A percentile compares a stretch with the other conserved stretches of the same genome.
Conservation (phyloP, 352 stramenopile species). For the Discostella stelligera region DNA sequence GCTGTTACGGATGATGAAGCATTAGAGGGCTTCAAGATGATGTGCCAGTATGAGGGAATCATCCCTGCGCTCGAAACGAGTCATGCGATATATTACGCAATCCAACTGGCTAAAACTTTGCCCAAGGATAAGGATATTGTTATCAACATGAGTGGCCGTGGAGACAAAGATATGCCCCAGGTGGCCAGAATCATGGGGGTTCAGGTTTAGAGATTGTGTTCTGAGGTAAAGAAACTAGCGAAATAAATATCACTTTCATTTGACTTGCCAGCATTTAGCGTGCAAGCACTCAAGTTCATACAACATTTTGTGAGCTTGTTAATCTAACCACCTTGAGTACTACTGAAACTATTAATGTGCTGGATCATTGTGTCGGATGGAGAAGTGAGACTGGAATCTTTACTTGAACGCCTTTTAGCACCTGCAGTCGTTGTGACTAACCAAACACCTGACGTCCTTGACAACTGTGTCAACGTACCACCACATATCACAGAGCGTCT, state of each 20-base stretch:
- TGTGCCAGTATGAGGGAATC: constrained; percentile 95
- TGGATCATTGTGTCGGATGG: too few species aligned
- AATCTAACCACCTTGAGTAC: too few species aligned
- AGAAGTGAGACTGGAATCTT: too few species aligned
- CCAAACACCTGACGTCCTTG: background rate
- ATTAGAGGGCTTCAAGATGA: constrained; percentile 94
- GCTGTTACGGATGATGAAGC: constrained; percentile 94
- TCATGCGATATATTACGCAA: constrained; percentile 93
- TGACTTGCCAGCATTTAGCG: too few species aligned
- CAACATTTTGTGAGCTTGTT: too few species aligned
- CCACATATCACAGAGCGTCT: background rate
- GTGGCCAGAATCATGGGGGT: constrained; percentile 94
- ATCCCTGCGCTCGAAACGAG: constrained; percentile 96
- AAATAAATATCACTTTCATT: background rate
- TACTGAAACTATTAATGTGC: too few species aligned
- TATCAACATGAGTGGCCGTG: constrained; percentile 96
- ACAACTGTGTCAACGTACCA: background rate
- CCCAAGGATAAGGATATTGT: constrained; percentile 90
- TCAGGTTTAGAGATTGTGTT: constrained; percentile 73
- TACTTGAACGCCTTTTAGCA: background rate
- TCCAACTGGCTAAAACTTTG: constrained; percentile 90
- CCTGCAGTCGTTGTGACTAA: background rate
- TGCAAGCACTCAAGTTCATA: too few species aligned
- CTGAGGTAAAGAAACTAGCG: background rate
- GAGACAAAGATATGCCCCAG: constrained; percentile 99